These are phyloP conservation scores for Tulasnella sp. DNA, from an alignment of 768 basidiomycete genomes.

Conservation along the genomic window DNA sequence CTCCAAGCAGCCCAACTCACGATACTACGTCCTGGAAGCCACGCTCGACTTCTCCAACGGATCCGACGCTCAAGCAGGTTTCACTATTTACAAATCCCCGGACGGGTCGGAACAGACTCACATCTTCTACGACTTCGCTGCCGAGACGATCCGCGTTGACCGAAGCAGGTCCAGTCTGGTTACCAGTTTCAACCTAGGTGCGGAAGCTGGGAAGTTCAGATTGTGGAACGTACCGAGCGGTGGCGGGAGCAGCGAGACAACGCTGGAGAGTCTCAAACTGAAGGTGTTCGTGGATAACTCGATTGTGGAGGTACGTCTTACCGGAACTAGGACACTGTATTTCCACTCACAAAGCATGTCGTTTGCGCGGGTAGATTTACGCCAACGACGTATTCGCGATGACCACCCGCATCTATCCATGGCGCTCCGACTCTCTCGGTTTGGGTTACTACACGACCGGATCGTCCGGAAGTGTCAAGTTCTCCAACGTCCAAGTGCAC, in stretches of 20 bases:
- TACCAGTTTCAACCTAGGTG: neutral
- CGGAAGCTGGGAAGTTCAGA: conserved; percentile 1
- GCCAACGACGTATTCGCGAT: neutral
- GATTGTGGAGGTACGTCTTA: neutral
- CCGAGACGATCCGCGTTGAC: conserved; percentile 3
- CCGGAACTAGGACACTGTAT: no score
- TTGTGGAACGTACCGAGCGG: neutral
- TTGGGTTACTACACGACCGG: neutral
- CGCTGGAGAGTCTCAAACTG: neutral
- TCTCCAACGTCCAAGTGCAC: neutral
- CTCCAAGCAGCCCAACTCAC: neutral
- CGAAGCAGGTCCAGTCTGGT: neutral
- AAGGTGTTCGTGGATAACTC: neutral
- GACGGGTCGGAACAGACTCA: neutral
- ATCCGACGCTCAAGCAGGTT: neutral
- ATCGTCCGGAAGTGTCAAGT: neutral
- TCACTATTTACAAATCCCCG: neutral
- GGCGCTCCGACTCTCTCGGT: neutral
- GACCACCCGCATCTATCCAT: neutral
- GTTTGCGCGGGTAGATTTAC: neutral
- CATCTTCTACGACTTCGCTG: neutral
- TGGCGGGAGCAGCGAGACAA: neutral
- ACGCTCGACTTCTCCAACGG: neutral
- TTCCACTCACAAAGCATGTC: no score
- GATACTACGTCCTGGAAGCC: neutral